Percentiles rank a stretch among this genome's conserved stretches.
These are phyloP conservation scores for Pseudocercospora fuligena DNA, from an alignment of 2,329 filamentous ascomycete genomes.

Conservation along the genomic window DNA sequence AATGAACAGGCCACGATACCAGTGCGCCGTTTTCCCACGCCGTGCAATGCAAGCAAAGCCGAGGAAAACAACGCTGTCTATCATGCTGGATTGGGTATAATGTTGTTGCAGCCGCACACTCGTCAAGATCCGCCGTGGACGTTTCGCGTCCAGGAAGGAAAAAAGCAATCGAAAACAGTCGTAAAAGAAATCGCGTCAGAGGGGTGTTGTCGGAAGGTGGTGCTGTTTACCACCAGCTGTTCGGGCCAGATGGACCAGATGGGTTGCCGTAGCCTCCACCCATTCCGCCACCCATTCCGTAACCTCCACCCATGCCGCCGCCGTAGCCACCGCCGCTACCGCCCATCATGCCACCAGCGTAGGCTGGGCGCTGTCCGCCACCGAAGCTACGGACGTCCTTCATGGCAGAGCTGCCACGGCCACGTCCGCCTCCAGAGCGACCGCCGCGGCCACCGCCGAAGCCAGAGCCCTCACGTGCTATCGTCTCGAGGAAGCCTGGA, in stretches of 20 bases:
- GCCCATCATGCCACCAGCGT: slow-evolving; percentile 63
- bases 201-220: slow-evolving; percentile 18
- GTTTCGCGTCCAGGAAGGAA: slow-evolving; percentile 22
- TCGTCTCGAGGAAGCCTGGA: slow-evolving; percentile 91
- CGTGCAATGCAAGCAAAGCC: slow-evolving; percentile 33
- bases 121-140: slow-evolving; percentile 31
- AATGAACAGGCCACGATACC: slow-evolving; percentile 29
- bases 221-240: slow-evolving; percentile 35
- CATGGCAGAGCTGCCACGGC: slow-evolving; percentile 71
- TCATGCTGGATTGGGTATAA: slow-evolving; percentile 36
- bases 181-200: slow-evolving; percentile 15
- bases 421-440: slow-evolving; percentile 68
- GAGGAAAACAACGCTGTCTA: slow-evolving; percentile 35
- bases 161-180: slow-evolving; percentile 23
- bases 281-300: slow-evolving; percentile 51
- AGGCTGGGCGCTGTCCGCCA: slow-evolving; percentile 59
- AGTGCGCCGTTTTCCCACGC: slow-evolving; percentile 32
- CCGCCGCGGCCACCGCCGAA: slow-evolving; percentile 73
- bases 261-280: slow-evolving; percentile 36
- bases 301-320: slow-evolving; percentile 44
- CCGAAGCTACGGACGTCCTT: slow-evolving; percentile 78
- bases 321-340: slow-evolving; percentile 59
- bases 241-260: slow-evolving; percentile 29
- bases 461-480: slow-evolving; percentile 87
- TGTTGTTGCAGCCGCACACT: slow-evolving; percentile 29